Base-by-base conservation (phyloP, 148 eudicot species). In the Vaccinium corymbosum region DNA sequence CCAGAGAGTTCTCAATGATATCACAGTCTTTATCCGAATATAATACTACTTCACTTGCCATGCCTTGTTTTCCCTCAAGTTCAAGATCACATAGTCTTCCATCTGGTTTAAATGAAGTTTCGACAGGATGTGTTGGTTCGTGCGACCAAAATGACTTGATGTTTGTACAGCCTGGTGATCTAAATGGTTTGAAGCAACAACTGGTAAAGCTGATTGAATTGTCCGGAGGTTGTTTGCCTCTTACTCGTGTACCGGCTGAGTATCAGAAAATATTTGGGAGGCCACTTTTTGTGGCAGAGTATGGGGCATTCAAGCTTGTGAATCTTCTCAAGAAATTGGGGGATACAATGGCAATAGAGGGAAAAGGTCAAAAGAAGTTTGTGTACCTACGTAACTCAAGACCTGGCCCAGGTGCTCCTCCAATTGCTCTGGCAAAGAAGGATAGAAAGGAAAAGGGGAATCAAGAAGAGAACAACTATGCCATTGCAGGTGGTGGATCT, bases 91-190 rank as follows among this genome's bases (percentile, higher is more conserved):
- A 82, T 11, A 90, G 92, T 84, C 89, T 93, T 25, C 93, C 94
- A 56, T 80, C 90, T 56, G 92, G 91, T 70, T 79, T 90, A 52
- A 91, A 89, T 81, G 94, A 93, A 84, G 91, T 79, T 83, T 38
- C 84, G 4, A 80, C 55, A 27, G 84, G 87, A 15, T 77, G 83
- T 49, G 29, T 61, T 80, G 76, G 87, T 77, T 74, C 70, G n/a
- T 10, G 71, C 53, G 87, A 88, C 50, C 93, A 86, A 77, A 92
- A 83, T 84, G 92, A 90, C 84, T 61, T 84, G 53, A 87, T 81
- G 88, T 91, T 92, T 93, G 97, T 93, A 35, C 97, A 93, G 86
- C 97, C 99, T 7, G 97, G 99, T 53, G 98, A 94, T 90, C 16
- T 97, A 78, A 89, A 86, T 55, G 95, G 93, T 77, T 90, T 97